Evolutionary conservation across 2,329 filamentous ascomycete genomes (phyloP), one percentile per base, ranked within the genome.

Genomic region (Penicillium sp.): DNA sequence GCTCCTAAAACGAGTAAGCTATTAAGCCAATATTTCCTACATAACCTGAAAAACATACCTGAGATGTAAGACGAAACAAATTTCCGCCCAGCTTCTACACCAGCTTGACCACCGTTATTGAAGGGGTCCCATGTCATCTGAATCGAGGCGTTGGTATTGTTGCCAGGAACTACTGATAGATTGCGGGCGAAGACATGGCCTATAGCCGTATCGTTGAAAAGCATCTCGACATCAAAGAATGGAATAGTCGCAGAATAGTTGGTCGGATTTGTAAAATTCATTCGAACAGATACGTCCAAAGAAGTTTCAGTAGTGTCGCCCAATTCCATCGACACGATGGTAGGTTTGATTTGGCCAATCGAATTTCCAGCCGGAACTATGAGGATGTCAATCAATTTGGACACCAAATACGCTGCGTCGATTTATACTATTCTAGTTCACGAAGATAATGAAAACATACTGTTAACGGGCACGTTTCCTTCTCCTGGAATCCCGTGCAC

Each of bases 181-280:
- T 93, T 81, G 59, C 83, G 81, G 2, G 88, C 86, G 0, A 85
- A 89, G 13, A 91, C 89, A 74, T 94, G 90, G 35, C 91, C 95
- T 37, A 99, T 81, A 8, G 90, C 75, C 0, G 89, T 89, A 12
- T 84, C 87, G 70, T 96, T 93, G 70, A 87, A 88, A 33, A 91
- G 75, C 45, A 98, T 79, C 64, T 93, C 87, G 47, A 96, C 84
- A 73, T 90, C 93, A 65, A 92, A 79, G 65, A 88, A 94, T 1
- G 94, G 94, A n/a, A 98, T 83, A 2, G 82, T 83, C 4, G 92
- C 93, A 4, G 91, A 89, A 75, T 98, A 97, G 4, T 89, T 85
- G 0, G 93, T 96, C 1, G 94, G 93, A 72, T 99, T 99, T 4
- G 91, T 96, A 63, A 97, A 84, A 73, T 95, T 96, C 71, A 96